Percentiles rank a stretch among this genome's conserved stretches.
Evolutionary conservation across 805 yeast genomes (phyloP).

Genomic region (Wickerhamomyces bovis): DNA sequence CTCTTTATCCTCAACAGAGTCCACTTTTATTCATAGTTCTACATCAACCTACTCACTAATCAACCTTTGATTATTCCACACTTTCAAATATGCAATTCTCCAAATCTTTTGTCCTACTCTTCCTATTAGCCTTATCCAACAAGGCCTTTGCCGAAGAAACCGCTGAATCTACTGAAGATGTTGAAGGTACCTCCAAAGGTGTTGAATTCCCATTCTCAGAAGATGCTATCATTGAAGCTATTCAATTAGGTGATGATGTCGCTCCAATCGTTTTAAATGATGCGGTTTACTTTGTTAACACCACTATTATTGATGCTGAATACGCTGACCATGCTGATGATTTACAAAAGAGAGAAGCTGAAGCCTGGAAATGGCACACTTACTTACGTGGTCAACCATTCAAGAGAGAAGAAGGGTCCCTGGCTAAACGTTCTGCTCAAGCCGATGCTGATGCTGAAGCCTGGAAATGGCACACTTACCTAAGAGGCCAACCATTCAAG

Average conservation of each 20-base stretch:
- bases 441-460: constrained; percentile 6
- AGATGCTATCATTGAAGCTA: constrained; percentile 21
- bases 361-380: constrained; percentile 19
- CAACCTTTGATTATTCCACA: background rate
- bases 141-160: constrained; percentile 6
- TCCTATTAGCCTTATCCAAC: constrained; percentile 8
- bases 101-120: constrained; percentile 5
- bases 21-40: background rate
- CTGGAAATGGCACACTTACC: constrained; percentile 14
- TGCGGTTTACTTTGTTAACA: constrained; percentile 22
- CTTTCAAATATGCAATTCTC: constrained; percentile 10
- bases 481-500: constrained; percentile 16
- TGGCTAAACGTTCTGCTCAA: no score
- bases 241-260: constrained; percentile 7
- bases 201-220: constrained; percentile 24
- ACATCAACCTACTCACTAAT: background rate
- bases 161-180: constrained; percentile 3
- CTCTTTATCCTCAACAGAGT: background rate
- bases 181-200: constrained; percentile 11
- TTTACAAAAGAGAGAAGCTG: constrained; percentile 19
- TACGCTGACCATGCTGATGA: constrained; percentile 6
- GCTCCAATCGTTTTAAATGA: constrained; percentile 20
- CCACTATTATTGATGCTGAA: constrained; percentile 19
- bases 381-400: constrained; percentile 13
- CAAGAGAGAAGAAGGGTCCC: no score